Conservation (phyloP, 306 rosid genomes). For the cucumber (Cucumis sativus) region DNA sequence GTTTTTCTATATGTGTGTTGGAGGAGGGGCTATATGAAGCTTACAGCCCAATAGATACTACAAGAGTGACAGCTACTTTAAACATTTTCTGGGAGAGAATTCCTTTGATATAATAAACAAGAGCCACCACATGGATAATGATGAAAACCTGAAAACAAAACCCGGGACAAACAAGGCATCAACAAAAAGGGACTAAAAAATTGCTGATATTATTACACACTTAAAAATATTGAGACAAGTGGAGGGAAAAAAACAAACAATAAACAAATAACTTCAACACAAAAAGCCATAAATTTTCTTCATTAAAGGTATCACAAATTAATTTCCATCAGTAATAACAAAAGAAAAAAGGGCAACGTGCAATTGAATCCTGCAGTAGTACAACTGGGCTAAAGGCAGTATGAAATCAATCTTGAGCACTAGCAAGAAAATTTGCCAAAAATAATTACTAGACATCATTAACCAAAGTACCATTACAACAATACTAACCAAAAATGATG, state of each 20-base stretch:
- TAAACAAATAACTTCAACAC: not conserved
- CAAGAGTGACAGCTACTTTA: constrained; percentile 79
- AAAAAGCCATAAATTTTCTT: not conserved
- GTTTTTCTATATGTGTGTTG: not conserved
- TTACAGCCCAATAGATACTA: constrained; percentile 78
- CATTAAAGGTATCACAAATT: not conserved
- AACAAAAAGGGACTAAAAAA: constrained; percentile 8
- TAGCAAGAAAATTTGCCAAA: not conserved
- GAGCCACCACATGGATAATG: constrained; percentile 90
- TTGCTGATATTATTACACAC: not conserved
- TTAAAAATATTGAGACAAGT: not conserved
- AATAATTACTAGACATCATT: not conserved
- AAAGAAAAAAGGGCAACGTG: not conserved
- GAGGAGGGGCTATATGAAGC: constrained; percentile 18
- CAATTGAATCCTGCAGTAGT: not conserved
- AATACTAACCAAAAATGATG: constrained; percentile 78
- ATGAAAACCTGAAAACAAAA: constrained; percentile 66
- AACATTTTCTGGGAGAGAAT: constrained; percentile 84
- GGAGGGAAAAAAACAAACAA: not conserved
- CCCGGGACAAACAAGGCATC: constrained; percentile 8
- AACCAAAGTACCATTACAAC: not conserved
- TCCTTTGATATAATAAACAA: constrained; percentile 88
- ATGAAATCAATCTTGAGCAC: not conserved
- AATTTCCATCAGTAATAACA: not conserved
- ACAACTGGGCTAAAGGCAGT: not conserved